These are phyloP conservation scores for Coemansia asiatica DNA, from an alignment of 192 early-diverging fungal genomes.

Conservation along the genomic window DNA sequence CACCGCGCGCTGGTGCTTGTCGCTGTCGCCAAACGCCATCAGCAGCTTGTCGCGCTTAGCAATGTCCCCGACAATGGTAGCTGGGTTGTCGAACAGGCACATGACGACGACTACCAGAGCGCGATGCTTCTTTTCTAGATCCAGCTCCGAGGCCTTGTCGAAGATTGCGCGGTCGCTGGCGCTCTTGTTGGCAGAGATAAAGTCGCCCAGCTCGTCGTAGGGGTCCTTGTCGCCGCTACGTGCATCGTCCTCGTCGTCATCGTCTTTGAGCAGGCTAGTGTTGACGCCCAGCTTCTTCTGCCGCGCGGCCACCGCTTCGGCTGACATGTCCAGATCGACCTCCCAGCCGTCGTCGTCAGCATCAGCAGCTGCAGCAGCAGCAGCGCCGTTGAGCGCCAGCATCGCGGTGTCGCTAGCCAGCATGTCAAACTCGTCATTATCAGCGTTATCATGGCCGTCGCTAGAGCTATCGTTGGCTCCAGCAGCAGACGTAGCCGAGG, in stretches of 20 bases:
- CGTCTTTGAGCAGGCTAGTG: slow-evolving; percentile 53
- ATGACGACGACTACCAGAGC: slow-evolving; percentile 78
- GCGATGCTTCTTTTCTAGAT: slow-evolving; percentile 73
- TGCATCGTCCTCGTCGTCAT: slow-evolving; percentile 63
- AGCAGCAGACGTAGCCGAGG: slow-evolving; percentile 41
- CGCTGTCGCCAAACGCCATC: slow-evolving; percentile 67
- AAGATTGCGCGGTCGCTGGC: slow-evolving; percentile 70
- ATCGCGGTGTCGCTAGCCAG: slow-evolving; percentile 70
- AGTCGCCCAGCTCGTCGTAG: slow-evolving; percentile 78
- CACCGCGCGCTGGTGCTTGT: slow-evolving; percentile 84
- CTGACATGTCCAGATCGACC: slow-evolving; percentile 68
- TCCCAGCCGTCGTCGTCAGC: slow-evolving; percentile 78
- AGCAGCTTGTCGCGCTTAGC: slow-evolving; percentile 70
- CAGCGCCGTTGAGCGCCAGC: slow-evolving; percentile 56
- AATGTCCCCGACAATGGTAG: slow-evolving; percentile 66
- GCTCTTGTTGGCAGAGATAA: slow-evolving; percentile 61
- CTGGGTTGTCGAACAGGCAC: slow-evolving; percentile 70
- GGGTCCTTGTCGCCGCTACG: slow-evolving; percentile 58
- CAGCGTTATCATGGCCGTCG: slow-evolving; percentile 50
- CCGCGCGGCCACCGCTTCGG: slow-evolving; percentile 64
- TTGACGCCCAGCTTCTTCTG: slow-evolving; percentile 20
- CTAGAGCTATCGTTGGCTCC: slow-evolving; percentile 44
- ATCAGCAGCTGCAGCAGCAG: slow-evolving; percentile 54
- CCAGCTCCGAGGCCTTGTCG: slow-evolving; percentile 75
- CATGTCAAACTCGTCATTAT: slow-evolving; percentile 68